Evolutionary conservation across 2,329 filamentous ascomycete species (phyloP), one percentile per base, ranked within the genome.

Genomic region (Stachybotrys chartarum): DNA sequence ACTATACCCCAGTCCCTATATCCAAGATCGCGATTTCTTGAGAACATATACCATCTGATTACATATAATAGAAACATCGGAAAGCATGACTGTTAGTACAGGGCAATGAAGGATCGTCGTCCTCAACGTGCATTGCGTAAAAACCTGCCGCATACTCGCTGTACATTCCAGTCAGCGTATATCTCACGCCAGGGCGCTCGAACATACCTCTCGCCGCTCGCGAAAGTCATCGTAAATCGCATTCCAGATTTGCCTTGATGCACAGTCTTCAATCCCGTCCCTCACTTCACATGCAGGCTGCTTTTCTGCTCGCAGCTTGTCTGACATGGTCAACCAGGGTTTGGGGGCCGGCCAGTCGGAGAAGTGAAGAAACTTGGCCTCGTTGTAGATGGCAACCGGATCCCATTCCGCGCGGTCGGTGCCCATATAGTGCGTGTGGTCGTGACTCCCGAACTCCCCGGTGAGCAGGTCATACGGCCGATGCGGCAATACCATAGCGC

Each of bases 401-500:
- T 86, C 79, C 82, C 84, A 87, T 16, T 62, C 64, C 60, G 82
- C 81, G 5, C 63, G 59, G 31, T 68, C 63, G 16, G 58, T 67
- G 18, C 68, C 72, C 2, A 72, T 63, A 46, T 74, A 75, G 16
- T 76, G 68, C 16, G 71, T 66, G 59, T 77, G 77, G 4, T 81
- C 69, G n/a, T 78, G 69, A 6, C 62, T 64, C 6, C 82, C 75
- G 62, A 88, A 87, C 65, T 87, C 84, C 46, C 81, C 79, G 2
- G 80, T 81, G 4, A 88, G 65, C 32, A 88, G 69, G 16, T 79
- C 80, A 62, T 86, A 87, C 3, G 77, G 76, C 4, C 83, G 77
- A 60, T 88, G 85, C 0, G 85, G 85, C 1, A 88, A 71, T 30
- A 88, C 77, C 65, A 86, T 67, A 7, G 83, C 83, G 48, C 69